Base-by-base conservation (phyloP, 129 eudicot genomes). In the Flaveria brownii region DNA sequence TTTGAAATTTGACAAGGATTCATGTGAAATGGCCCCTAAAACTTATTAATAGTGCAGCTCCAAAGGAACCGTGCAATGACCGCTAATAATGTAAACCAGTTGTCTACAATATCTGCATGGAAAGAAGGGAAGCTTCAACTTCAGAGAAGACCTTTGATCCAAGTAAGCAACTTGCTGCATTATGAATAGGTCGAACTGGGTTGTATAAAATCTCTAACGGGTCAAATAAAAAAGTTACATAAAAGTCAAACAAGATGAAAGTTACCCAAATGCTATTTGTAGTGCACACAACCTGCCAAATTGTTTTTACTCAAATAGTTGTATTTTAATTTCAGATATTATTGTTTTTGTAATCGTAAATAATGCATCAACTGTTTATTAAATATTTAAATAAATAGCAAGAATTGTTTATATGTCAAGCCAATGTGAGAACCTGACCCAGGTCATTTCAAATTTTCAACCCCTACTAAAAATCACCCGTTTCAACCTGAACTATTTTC, bases 121-220 rank as follows among this genome's bases (percentile, higher is more conserved):
- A 90, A 90, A 87, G 85, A 78, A 81, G 77, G 84, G 61, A 90
- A 90, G 73, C 83, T 79, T 43, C 88, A 81, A 85, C 84, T 73
- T 17, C 80, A 65, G 46, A 74, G 82, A 74, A 86, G 87, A 73
- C 84, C 88, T 60, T 75, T 87, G 78, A 75, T 90, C 82, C 87
- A 86, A 54, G 96, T 90, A 85, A 79, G 84, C 72, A 67, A 17
- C 60, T 52, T 70, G 60, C 9, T 42, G 70, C 60, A 63, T 30
- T 28, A 63, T 63, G 22, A 6, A 15, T 15, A 22, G 46, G 46
- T 30, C 23, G 13, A 63, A 63, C 15, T 36, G 23, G 41, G 47
- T 16, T 64, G 43, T 33, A 6, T 33, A 6, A 15, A 15, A 33
- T 64, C 47, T 33, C 23, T 7, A 64, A 36, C 6, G 70, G 70